Conservation (phyloP, 139 green algal genomes). For the Edaphochlamys debaryana region DNA sequence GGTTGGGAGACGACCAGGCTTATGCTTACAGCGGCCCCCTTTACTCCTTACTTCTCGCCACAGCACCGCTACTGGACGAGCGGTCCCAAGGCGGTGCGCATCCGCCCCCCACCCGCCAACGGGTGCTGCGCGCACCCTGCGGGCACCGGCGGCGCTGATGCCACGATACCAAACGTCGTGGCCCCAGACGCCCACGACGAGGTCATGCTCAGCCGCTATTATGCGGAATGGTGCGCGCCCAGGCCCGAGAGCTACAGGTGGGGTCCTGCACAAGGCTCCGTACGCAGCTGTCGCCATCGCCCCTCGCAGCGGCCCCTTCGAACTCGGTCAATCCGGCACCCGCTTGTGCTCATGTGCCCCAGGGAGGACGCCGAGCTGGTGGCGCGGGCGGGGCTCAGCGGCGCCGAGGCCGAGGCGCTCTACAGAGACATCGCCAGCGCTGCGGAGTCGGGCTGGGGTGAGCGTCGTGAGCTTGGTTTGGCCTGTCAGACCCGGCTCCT, state of each 20-base stretch:
- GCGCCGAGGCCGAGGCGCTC: conserved; percentile 48
- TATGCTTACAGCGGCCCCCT: too few relatives aligned
- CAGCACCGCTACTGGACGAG: conserved; percentile 87
- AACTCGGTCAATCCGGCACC: too few relatives aligned
- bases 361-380: conserved; percentile 66
- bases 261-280: too few relatives aligned
- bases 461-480: background rate
- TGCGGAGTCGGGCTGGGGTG: conserved; percentile 91
- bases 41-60: too few relatives aligned
- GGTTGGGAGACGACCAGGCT: too few relatives aligned
- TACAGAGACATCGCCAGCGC: conserved; percentile 85
- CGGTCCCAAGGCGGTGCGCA: conserved; percentile 52
- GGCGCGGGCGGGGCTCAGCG: background rate
- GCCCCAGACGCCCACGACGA: too few relatives aligned
- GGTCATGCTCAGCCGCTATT: conserved; percentile 73
- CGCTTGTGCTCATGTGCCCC: background rate
- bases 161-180: too few relatives aligned
- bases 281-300: too few relatives aligned
- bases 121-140: background rate
- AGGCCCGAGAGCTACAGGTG: conserved; percentile 88
- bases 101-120: conserved; percentile 7
- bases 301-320: too few relatives aligned
- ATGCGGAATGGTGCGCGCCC: conserved; percentile 74
- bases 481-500: too few relatives aligned
- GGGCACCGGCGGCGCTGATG: too few relatives aligned